Evolutionary conservation across 2,329 filamentous ascomycete species (phyloP).

Genomic region (Colletotrichum gloeosporioides): DNA sequence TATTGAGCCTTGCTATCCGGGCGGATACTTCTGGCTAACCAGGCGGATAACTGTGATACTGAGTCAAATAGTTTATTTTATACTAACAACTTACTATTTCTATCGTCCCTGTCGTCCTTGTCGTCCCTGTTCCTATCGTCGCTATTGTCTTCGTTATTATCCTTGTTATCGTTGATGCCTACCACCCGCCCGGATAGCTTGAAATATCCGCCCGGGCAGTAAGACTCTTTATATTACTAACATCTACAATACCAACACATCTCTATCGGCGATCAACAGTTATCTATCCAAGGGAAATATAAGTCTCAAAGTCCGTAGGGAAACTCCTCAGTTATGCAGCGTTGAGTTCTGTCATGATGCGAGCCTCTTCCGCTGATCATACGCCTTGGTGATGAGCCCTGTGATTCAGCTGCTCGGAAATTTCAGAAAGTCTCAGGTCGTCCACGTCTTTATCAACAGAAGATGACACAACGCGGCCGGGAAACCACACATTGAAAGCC

Average conservation of each 20-base stretch:
- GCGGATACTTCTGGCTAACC: too few relatives aligned
- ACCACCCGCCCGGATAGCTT: too few relatives aligned
- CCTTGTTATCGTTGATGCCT: too few relatives aligned
- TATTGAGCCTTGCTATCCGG: not conserved
- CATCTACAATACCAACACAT: not conserved
- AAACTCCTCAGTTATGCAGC: accelerated
- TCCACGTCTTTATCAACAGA: not conserved
- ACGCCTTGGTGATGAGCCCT: not conserved
- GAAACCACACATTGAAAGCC: not conserved
- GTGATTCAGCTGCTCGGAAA: not conserved
- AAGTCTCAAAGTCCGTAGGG: not conserved
- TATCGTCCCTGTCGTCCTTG: too few relatives aligned
- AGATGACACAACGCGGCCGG: not conserved
- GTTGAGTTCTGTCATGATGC: not conserved
- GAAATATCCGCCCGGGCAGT: too few relatives aligned
- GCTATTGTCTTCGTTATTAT: too few relatives aligned
- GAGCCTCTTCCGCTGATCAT: not conserved
- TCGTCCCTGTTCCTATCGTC: too few relatives aligned
- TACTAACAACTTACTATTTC: too few relatives aligned
- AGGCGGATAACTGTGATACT: too few relatives aligned
- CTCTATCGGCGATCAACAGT: not conserved
- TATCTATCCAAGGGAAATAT: accelerated
- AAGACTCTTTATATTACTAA: not conserved
- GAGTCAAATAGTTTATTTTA: too few relatives aligned
- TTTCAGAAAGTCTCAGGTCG: not conserved